Evolutionary conservation across 2,329 filamentous ascomycete species (phyloP).

Genomic region (Monilinia fructigena): DNA sequence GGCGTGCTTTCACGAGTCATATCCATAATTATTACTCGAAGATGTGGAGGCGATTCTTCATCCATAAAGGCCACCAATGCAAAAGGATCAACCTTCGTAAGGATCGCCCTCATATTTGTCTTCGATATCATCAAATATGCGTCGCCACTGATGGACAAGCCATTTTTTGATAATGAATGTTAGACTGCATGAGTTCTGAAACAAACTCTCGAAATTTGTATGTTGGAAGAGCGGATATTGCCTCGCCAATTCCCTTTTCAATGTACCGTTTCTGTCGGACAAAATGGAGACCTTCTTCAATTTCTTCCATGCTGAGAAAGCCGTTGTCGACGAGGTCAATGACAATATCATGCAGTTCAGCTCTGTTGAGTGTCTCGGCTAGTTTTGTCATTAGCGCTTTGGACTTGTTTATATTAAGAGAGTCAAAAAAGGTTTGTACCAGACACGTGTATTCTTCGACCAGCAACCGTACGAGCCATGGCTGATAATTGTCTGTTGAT

Average conservation of each 20-base stretch:
- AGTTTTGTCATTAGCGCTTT: not conserved
- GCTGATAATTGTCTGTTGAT: not conserved
- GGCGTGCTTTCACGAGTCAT: not conserved
- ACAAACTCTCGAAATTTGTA: not conserved
- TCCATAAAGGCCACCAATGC: slow-evolving; percentile 1
- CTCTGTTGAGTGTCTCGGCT: not conserved
- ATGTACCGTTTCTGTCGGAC: not conserved
- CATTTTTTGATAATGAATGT: not conserved
- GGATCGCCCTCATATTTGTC: not conserved
- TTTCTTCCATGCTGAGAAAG: not conserved
- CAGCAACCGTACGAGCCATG: not conserved
- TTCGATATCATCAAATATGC: not conserved
- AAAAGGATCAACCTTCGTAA: not conserved
- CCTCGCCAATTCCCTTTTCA: not conserved
- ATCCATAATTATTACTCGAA: not conserved
- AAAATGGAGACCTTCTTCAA: not conserved
- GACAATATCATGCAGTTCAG: not conserved
- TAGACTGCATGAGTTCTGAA: not conserved
- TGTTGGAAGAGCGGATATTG: not conserved
- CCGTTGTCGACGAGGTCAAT: not conserved
- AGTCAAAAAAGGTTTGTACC: not conserved
- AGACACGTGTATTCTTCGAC: not conserved
- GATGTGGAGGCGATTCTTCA: not conserved
- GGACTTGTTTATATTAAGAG: not conserved
- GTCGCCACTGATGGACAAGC: not conserved